Evolutionary conservation across 2,329 filamentous ascomycete genomes (phyloP).

Genomic region (Alternaria alternata): DNA sequence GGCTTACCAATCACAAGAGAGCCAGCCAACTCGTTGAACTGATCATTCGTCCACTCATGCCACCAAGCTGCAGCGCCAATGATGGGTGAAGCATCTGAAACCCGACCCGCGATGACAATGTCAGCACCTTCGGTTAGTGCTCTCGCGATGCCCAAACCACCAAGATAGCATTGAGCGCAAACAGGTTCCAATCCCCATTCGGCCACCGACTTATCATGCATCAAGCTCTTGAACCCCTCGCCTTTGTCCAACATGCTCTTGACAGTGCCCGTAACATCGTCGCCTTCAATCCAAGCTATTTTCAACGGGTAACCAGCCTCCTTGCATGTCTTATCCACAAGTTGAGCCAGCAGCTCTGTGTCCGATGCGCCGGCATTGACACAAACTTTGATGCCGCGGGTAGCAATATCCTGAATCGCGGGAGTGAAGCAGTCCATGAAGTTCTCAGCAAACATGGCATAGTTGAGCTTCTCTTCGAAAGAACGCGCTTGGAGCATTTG

Average conservation of each 20-base stretch:
- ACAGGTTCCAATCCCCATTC: constrained; percentile 47
- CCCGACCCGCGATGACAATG: constrained; percentile 44
- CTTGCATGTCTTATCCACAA: constrained; percentile 38
- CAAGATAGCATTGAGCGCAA: constrained; percentile 25
- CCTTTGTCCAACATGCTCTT: constrained; percentile 51
- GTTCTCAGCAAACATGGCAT: constrained; percentile 47
- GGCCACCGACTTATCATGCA: constrained; percentile 49
- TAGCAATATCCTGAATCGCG: constrained; percentile 44
- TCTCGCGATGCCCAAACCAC: constrained; percentile 32
- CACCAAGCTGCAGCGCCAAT: constrained; percentile 62
- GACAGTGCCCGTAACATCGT: constrained; percentile 48
- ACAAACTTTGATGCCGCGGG: constrained; percentile 40
- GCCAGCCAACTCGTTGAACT: constrained; percentile 45
- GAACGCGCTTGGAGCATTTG: constrained; percentile 52
- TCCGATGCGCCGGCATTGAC: constrained; percentile 46
- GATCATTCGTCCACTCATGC: constrained; percentile 57
- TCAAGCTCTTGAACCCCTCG: constrained; percentile 46
- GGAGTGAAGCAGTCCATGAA: constrained; percentile 60
- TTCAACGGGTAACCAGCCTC: constrained; percentile 38
- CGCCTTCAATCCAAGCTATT: constrained; percentile 56
- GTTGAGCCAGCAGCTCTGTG: constrained; percentile 36
- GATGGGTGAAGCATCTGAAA: constrained; percentile 46
- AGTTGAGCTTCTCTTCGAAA: constrained; percentile 49
- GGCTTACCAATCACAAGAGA: constrained; percentile 40
- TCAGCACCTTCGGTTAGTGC: constrained; percentile 39